These are phyloP conservation scores for Kodamaea kaohsiungensis DNA, from an alignment of 805 yeast genomes.

Conservation along the genomic window DNA sequence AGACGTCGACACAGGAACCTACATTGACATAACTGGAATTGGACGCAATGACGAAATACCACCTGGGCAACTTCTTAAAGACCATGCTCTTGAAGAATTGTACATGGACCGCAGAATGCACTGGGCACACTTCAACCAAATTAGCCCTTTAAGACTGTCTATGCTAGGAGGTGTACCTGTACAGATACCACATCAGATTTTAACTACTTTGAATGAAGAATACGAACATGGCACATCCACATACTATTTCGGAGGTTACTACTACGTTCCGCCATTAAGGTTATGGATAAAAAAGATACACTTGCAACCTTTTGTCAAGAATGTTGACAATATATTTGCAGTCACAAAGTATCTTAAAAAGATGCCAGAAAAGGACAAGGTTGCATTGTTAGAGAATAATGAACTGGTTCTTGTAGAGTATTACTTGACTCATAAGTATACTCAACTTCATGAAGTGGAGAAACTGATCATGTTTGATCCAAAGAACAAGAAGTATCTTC, in stretches of 20 bases:
- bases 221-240: constrained; percentile 10
- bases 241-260: constrained; percentile 10
- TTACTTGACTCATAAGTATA: constrained; percentile 10
- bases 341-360: constrained; percentile 6
- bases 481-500: constrained; percentile 3
- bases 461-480: constrained; percentile 3
- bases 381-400: constrained; percentile 8
- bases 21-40: constrained; percentile 16
- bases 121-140: constrained; percentile 26
- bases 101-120: constrained; percentile 37
- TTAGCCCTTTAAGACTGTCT: constrained; percentile 12
- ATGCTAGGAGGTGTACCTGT: constrained; percentile 14
- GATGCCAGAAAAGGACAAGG: constrained; percentile 11
- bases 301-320: constrained; percentile 5
- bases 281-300: constrained; percentile 13
- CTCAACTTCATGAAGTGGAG: constrained; percentile 12
- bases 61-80: not conserved
- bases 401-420: constrained; percentile 10
- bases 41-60: constrained; percentile 6
- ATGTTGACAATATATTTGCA: not conserved
- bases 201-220: constrained; percentile 12
- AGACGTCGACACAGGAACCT: constrained; percentile 17
- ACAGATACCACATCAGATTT: constrained; percentile 13
- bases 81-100: constrained; percentile 13
- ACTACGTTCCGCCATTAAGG: constrained; percentile 12